Base-by-base conservation (phyloP, 2,329 filamentous ascomycete species). In the Phyllosticta capitalensis region DNA sequence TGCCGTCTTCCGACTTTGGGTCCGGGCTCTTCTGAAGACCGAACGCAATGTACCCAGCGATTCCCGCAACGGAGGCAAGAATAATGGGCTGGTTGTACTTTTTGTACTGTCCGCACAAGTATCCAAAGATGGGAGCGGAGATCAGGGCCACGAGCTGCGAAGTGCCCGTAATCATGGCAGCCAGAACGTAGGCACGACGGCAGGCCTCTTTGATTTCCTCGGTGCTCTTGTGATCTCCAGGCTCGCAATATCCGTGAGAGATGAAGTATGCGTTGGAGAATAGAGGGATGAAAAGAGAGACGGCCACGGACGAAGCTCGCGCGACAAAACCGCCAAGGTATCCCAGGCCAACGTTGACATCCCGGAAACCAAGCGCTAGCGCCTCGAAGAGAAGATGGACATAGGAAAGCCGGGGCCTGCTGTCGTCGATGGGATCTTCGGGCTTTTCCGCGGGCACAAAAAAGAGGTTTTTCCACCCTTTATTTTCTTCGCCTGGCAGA, bases 211-310 rank as follows among this genome's bases (percentile, higher is more conserved):
- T 96, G 65, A 96, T 85, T 66, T 92, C 89, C 2, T 71, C 69
- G 2, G 66, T 68, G 2, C 70, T 68, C 5, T 69, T 69, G 30
- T 74, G 68, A 49, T 78, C 73, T 17, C 72, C 75, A 28, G 84
- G 81, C 9, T 61, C 48, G 75, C 94, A 97, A 64, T 89, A 87
- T 2, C 90, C 92, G 57, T 87, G 87, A 54, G 79, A 78, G 63
- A 92, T 88, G 73, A 92, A 97, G 72, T 90, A 96, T 22, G 90
- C 86, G 70, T 97, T 97, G 66, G 96, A 85, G 69, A 89, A 95
- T 1, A 99, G 81, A 0, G 94, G 94, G 58, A 99, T 88, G 75
- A 97, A 99, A 5, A 97, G 82, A 0, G 90, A 95, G 64, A 99
- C 95, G 56, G 89, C 92, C 5, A 99, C 94, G 0, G 91, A 96